Conservation (phyloP, 805 yeast genomes). For the Yamadazyma takamatsuzukensis region DNA sequence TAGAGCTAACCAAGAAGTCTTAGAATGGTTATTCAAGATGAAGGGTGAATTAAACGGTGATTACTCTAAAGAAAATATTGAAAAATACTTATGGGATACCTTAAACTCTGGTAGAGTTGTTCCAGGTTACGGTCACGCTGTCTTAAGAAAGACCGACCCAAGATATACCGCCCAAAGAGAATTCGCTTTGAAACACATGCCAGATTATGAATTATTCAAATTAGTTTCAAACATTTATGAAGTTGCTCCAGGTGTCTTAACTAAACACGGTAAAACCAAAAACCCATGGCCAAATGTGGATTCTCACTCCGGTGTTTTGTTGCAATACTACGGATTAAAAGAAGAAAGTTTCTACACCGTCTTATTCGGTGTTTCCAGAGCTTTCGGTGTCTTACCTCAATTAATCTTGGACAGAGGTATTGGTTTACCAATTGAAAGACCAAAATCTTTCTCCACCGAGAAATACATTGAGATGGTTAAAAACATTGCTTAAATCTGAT, state of each 20-base stretch:
- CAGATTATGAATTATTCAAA: constrained; percentile 60
- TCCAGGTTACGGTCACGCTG: constrained; percentile 90
- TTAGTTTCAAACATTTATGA: constrained; percentile 63
- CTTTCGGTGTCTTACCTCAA: constrained; percentile 76
- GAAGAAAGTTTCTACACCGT: constrained; percentile 77
- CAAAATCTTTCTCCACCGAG: constrained; percentile 88
- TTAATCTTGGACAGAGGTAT: constrained; percentile 73
- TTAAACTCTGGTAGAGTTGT: constrained; percentile 73
- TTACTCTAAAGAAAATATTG: constrained; percentile 50
- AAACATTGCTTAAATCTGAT: constrained; percentile 20
- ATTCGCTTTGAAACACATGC: constrained; percentile 61
- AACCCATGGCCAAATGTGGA: constrained; percentile 87
- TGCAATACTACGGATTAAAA: constrained; percentile 75
- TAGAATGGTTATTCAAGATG: constrained; percentile 67
- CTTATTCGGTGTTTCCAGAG: constrained; percentile 77
- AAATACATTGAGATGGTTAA: constrained; percentile 82
- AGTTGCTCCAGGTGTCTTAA: constrained; percentile 72
- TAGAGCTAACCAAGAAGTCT: constrained; percentile 81
- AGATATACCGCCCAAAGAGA: constrained; percentile 71
- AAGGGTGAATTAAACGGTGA: constrained; percentile 62
- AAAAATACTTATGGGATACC: constrained; percentile 66
- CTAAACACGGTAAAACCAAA: constrained; percentile 78
- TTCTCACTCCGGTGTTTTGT: constrained; percentile 72
- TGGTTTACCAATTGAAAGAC: constrained; percentile 80
- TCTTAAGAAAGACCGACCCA: constrained; percentile 78